Percentiles rank a stretch among this genome's conserved stretches.
Conservation (phyloP, 83 land plant species). For the Thuja plicata region DNA sequence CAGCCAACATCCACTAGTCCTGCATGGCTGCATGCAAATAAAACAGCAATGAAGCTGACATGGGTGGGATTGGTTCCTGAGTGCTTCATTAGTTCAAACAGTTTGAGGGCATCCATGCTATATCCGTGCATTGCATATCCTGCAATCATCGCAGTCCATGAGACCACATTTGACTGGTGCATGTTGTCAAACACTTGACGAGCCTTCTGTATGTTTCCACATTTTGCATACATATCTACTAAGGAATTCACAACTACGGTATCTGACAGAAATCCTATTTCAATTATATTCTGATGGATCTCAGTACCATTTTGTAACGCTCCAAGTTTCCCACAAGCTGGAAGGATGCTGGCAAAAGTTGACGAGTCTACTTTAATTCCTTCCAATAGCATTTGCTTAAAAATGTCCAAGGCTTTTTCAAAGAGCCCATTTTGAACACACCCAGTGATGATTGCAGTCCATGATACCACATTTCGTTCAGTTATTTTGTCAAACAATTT, state of each 20-base stretch:
- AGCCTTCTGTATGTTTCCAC: constrained; percentile 23
- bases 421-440: not conserved
- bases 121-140: constrained; percentile 42
- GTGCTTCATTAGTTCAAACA: constrained; percentile 31
- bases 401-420: not conserved
- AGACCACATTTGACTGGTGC: constrained; percentile 16
- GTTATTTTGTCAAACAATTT: not conserved
- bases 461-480: not conserved
- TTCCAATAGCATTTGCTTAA: not conserved
- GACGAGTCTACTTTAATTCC: not conserved
- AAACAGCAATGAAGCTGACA: constrained; percentile 22
- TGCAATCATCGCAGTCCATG: constrained; percentile 35
- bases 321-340: not conserved
- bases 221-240: constrained; percentile 38
- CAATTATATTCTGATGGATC: not conserved
- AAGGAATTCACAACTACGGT: constrained; percentile 15
- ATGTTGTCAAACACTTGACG: constrained; percentile 20
- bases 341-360: not conserved
- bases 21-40: too few species aligned
- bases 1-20: constrained; percentile 17
- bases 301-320: not conserved
- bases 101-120: constrained; percentile 18
- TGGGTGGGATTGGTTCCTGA: constrained; percentile 22
- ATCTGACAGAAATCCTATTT: constrained; percentile 7
- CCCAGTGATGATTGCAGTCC: constrained; percentile 3